A percentile compares a stretch with the other conserved stretches of the same genome.
These are phyloP conservation scores for Cymodocea nodosa DNA, from an alignment of 116 monocot genomes.

Conservation along the genomic window DNA sequence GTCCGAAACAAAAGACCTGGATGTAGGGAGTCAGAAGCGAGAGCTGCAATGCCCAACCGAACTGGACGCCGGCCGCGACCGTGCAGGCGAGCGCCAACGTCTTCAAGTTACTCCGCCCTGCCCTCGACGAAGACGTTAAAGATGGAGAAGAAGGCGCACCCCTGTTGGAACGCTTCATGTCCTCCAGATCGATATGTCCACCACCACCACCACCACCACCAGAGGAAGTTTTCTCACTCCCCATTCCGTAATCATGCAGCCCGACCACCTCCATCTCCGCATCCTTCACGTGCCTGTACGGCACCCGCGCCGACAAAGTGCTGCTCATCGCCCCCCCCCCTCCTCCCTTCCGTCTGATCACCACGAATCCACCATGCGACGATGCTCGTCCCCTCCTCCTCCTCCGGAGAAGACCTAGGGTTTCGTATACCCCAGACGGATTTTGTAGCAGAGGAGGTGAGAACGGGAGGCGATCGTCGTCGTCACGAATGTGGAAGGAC, in stretches of 20 bases:
- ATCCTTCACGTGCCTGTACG: slow-evolving; percentile 52
- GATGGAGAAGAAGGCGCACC: slow-evolving; percentile 7
- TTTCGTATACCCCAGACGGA: too few species aligned
- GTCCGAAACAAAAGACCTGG: slow-evolving; percentile 30
- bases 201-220: slow-evolving; percentile 7
- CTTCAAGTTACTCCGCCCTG: slow-evolving; percentile 24
- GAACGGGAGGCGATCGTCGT: too few species aligned
- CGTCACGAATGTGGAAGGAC: too few species aligned
- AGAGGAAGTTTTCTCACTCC: too few species aligned
- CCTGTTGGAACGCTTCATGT: neutral
- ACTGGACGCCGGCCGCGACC: slow-evolving; percentile 92
- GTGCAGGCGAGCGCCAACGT: slow-evolving; percentile 59
- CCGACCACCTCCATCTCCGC: slow-evolving; percentile 24
- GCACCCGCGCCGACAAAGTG: slow-evolving; percentile 11
- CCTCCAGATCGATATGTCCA: slow-evolving; percentile 21
- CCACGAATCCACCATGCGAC: too few species aligned
- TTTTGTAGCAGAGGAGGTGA: too few species aligned
- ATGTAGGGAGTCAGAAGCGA: slow-evolving; percentile 92
- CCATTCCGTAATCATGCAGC: too few species aligned
- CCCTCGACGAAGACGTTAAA: slow-evolving; percentile 1
- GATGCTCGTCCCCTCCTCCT: too few species aligned
- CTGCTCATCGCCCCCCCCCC: neutral
- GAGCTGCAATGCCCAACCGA: slow-evolving; percentile 94
- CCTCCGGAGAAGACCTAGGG: too few species aligned
- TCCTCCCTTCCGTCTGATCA: neutral